phyloP scores from a whole-genome alignment of 1,284 basidiomycete species.

The Ustilago hordei region DNA sequence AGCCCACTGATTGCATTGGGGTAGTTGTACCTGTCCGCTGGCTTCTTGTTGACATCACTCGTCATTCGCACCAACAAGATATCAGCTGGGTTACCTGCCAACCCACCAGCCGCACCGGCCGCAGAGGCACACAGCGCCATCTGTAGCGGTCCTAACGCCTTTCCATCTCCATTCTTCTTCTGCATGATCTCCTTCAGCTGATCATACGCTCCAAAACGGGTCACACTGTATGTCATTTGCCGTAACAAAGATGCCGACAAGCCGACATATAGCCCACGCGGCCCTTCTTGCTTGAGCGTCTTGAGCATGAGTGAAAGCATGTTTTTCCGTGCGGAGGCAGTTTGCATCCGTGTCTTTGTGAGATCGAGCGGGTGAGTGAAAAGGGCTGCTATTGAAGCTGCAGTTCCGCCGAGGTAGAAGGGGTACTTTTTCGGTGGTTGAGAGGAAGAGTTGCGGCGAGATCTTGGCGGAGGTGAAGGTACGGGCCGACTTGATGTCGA shows the following conservation, averaged over 20 bases:
- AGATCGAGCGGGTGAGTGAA: conserved; percentile 70
- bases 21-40: conserved; percentile 63
- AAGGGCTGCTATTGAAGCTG: conserved; percentile 65
- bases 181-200: conserved; percentile 53
- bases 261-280: conserved; percentile 64
- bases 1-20: conserved; percentile 71
- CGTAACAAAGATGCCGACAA: conserved; percentile 61
- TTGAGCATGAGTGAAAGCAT: conserved; percentile 52
- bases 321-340: conserved; percentile 54
- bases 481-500: neutral
- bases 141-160: conserved; percentile 44
- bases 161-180: conserved; percentile 25
- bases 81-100: conserved; percentile 72
- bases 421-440: conserved; percentile 48
- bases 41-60: conserved; percentile 68
- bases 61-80: conserved; percentile 71
- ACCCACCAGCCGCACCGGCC: conserved; percentile 63
- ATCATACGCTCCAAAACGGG: conserved; percentile 67
- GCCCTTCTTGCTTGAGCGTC: conserved; percentile 55
- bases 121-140: conserved; percentile 58
- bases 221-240: conserved; percentile 68
- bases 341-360: conserved; percentile 70
- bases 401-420: conserved; percentile 66
- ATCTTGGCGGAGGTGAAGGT: conserved; percentile 5
- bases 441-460: conserved; percentile 1